These are phyloP conservation scores for Conringia planisiliqua DNA, from an alignment of 345 rosid genomes.

Conservation along the genomic window DNA sequence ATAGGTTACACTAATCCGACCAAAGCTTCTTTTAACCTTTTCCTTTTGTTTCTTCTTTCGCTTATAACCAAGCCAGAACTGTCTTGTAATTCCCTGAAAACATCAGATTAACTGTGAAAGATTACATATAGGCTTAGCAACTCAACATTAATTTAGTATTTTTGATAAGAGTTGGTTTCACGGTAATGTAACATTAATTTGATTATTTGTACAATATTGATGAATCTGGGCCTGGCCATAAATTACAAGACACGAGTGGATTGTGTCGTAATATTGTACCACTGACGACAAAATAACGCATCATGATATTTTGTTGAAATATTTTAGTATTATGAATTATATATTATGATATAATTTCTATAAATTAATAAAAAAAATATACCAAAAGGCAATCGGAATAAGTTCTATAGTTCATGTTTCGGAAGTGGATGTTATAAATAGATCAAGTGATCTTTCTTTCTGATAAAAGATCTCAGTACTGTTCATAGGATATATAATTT, in stretches of 20 bases:
- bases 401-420: neutral
- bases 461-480: neutral
- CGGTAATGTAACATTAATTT: neutral
- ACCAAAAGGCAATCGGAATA: neutral
- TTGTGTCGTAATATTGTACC: neutral
- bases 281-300: constrained; percentile 13
- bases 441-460: neutral
- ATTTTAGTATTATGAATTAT: neutral
- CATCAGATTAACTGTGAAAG: neutral
- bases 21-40: constrained; percentile 30
- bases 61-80: neutral
- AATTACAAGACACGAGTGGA: constrained; percentile 3
- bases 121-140: neutral
- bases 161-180: neutral
- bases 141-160: neutral
- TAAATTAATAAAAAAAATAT: too few species aligned
- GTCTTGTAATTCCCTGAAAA: neutral
- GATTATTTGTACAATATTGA: neutral
- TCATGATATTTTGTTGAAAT: neutral
- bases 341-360: neutral
- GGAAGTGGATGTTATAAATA: neutral
- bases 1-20: constrained; percentile 45
- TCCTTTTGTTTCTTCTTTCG: constrained; percentile 15
- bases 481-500: too few species aligned
- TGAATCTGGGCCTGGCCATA: neutral